Conservation (phyloP, 2,329 filamentous ascomycete genomes). For the Colletotrichum gigasporum region DNA sequence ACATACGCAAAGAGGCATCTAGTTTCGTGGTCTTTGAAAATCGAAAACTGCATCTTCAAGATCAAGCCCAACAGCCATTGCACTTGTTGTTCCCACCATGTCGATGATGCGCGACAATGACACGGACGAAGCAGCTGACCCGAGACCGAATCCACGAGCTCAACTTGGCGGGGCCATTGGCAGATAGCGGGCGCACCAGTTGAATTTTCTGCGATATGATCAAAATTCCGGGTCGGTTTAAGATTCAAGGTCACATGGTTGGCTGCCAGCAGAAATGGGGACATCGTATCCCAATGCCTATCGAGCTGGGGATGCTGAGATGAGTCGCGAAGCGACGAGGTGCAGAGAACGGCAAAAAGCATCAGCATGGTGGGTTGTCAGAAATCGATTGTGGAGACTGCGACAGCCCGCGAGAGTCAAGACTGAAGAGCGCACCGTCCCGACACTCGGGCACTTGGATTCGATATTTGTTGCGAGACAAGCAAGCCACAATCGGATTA, state of each 20-base stretch:
- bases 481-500: constrained; percentile 14
- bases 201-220: not conserved
- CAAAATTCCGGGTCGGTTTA: constrained; percentile 7
- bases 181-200: not conserved
- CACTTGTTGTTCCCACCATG: not conserved
- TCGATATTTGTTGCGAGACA: constrained; percentile 6
- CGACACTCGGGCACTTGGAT: constrained; percentile 26
- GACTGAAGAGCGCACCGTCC: constrained; percentile 20
- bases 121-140: not conserved
- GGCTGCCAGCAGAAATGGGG: not conserved
- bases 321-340: not conserved
- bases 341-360: not conserved
- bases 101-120: not conserved
- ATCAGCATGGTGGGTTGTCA: not conserved
- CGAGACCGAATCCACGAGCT: not conserved
- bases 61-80: not conserved
- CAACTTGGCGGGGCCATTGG: not conserved
- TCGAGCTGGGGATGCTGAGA: not conserved
- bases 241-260: constrained; percentile 1
- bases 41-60: not conserved
- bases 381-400: constrained; percentile 8
- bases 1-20: not conserved
- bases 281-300: not conserved
- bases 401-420: too few relatives aligned
- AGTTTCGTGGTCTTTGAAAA: not conserved